Evolutionary conservation across 768 basidiomycete genomes (phyloP).

Genomic region (Harrya chromipes): DNA sequence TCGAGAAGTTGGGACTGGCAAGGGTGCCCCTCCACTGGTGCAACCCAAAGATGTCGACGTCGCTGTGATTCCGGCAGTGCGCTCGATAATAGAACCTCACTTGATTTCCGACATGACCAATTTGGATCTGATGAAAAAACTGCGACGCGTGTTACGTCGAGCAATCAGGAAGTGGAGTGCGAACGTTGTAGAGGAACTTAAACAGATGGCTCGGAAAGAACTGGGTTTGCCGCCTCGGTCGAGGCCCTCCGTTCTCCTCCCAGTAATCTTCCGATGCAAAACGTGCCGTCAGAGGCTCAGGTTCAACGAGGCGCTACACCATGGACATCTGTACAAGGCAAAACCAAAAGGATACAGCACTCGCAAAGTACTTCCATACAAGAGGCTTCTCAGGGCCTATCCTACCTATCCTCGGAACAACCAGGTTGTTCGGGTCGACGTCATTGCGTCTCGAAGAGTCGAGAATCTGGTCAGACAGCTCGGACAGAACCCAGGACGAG

Average conservation of each 20-base stretch:
- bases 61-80: neutral
- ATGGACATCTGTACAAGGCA: slow-evolving; percentile 4
- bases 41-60: slow-evolving; percentile 5
- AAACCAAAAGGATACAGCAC: too few species aligned
- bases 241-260: slow-evolving; percentile 4
- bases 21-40: neutral
- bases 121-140: neutral
- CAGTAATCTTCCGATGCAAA: slow-evolving; percentile 12
- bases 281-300: neutral
- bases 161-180: slow-evolving; percentile 8
- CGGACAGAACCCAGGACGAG: slow-evolving; percentile 5
- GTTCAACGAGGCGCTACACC: slow-evolving; percentile 9
- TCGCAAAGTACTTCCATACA: neutral
- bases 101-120: neutral
- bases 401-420: neutral
- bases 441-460: neutral
- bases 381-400: neutral
- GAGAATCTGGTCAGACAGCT: slow-evolving; percentile 10
- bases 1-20: neutral
- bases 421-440: slow-evolving; percentile 7
- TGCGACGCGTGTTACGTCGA: neutral
- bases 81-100: neutral
- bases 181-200: slow-evolving; percentile 7
- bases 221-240: neutral
- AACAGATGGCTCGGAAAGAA: slow-evolving; percentile 1